Evolutionary conservation across 2,329 filamentous ascomycete genomes (phyloP).

Genomic region (Trichoderma simmonsii): DNA sequence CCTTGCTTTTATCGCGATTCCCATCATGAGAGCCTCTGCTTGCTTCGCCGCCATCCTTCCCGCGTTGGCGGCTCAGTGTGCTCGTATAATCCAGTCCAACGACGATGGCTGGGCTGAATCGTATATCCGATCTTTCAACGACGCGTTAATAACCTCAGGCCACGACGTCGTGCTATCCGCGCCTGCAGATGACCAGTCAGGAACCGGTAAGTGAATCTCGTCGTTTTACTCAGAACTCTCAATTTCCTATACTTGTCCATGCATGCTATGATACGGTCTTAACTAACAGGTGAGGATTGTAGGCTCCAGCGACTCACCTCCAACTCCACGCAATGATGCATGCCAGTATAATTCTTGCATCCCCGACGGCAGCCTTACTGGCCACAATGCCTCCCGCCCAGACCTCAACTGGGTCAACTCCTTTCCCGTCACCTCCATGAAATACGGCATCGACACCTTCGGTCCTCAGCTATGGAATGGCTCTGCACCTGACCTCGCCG

Average conservation of each 20-base stretch:
- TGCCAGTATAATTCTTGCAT: constrained; percentile 64
- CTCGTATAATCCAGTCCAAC: constrained; percentile 63
- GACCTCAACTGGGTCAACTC: constrained; percentile 71
- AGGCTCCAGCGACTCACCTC: constrained; percentile 52
- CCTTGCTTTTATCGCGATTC: neutral
- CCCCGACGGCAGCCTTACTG: constrained; percentile 53
- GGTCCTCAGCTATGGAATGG: constrained; percentile 28
- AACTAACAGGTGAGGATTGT: neutral
- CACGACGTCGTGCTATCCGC: constrained; percentile 63
- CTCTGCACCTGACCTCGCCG: constrained; percentile 57
- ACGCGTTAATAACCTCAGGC: constrained; percentile 51
- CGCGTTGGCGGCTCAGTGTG: constrained; percentile 29
- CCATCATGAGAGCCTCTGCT: constrained; percentile 27
- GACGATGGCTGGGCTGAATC: constrained; percentile 73
- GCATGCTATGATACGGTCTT: neutral
- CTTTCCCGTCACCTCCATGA: constrained; percentile 51
- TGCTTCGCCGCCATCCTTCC: constrained; percentile 24
- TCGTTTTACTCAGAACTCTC: neutral
- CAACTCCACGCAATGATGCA: constrained; percentile 43
- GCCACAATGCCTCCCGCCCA: constrained; percentile 53
- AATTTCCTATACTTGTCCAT: neutral
- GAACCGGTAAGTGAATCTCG: constrained; percentile 44
- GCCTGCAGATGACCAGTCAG: constrained; percentile 65
- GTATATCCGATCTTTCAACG: constrained; percentile 60
- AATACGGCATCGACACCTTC: constrained; percentile 15